A percentile compares a stretch with the other conserved stretches of the same genome.
Conservation (phyloP, 78 protist genomes). For the Diacronema lutheri region DNA sequence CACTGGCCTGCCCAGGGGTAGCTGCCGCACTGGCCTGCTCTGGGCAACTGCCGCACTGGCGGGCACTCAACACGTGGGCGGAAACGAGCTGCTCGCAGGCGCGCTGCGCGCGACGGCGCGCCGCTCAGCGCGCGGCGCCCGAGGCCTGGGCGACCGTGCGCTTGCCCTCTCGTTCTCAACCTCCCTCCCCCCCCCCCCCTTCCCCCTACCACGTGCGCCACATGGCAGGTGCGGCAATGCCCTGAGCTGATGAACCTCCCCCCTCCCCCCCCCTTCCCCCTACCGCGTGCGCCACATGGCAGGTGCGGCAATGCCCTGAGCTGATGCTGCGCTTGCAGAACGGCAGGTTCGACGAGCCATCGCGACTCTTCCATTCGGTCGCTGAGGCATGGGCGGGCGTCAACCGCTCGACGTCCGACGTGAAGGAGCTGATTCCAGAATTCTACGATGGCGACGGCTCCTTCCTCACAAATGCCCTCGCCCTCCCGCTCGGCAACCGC, state of each 20-base stretch:
- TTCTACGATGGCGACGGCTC: neutral
- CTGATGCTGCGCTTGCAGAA: conserved; percentile 9
- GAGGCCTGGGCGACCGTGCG: neutral
- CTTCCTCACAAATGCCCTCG: neutral
- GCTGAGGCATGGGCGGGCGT: neutral
- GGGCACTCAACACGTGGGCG: no score
- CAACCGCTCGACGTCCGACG: neutral
- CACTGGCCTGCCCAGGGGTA: no score
- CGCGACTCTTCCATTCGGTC: neutral
- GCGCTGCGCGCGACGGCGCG: no score
- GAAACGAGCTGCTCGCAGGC: no score
- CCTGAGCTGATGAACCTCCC: neutral
- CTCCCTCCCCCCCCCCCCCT: neutral
- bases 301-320: neutral
- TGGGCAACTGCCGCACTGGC: no score
- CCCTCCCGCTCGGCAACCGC: neutral
- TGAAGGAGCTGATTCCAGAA: conserved; percentile 20
- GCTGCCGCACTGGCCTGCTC: no score
- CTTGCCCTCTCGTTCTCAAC: neutral
- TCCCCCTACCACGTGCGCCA: no score
- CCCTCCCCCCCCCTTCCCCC: neutral
- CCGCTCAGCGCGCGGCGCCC: no score
- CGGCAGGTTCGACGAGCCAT: conserved; percentile 15
- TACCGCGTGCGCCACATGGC: no score
- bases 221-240: no score